These are phyloP conservation scores for Paramecium octaurelia DNA, from an alignment of 73 alveolate genomes.

Conservation along the genomic window DNA sequence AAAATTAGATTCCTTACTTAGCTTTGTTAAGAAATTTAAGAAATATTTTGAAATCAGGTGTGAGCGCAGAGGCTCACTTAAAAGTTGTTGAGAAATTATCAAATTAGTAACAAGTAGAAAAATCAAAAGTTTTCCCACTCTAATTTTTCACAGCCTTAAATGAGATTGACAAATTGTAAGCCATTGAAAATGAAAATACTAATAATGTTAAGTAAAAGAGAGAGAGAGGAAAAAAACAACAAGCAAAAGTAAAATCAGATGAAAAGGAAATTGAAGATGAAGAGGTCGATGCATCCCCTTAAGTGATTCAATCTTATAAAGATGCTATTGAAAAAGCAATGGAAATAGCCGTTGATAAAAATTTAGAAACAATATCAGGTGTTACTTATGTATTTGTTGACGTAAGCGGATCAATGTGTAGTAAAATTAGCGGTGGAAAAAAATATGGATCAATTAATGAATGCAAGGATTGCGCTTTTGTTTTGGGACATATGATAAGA, in stretches of 20 bases:
- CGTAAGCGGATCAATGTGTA: constrained; percentile 42
- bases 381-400: constrained; percentile 31
- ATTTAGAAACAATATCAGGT: neutral
- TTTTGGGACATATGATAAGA: neutral
- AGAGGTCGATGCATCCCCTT: neutral
- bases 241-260: neutral
- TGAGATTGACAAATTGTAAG: neutral
- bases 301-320: neutral
- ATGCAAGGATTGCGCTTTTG: constrained; percentile 4
- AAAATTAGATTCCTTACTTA: constrained; percentile 58
- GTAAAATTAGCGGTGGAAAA: constrained; percentile 52
- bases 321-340: constrained; percentile 47
- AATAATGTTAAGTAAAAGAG: no score
- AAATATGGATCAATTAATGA: constrained; percentile 39
- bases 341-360: constrained; percentile 46
- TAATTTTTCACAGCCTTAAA: constrained; percentile 38
- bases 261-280: neutral
- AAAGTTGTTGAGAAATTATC: neutral
- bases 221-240: neutral
- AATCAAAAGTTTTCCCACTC: constrained; percentile 49
- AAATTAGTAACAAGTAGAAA: neutral
- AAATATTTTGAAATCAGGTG: constrained; percentile 57
- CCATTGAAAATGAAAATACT: neutral
- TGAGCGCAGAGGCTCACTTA: neutral
- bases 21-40: constrained; percentile 68